These are phyloP conservation scores for Ascochyta fabae DNA, from an alignment of 2,329 filamentous ascomycete species.

Conservation along the genomic window DNA sequence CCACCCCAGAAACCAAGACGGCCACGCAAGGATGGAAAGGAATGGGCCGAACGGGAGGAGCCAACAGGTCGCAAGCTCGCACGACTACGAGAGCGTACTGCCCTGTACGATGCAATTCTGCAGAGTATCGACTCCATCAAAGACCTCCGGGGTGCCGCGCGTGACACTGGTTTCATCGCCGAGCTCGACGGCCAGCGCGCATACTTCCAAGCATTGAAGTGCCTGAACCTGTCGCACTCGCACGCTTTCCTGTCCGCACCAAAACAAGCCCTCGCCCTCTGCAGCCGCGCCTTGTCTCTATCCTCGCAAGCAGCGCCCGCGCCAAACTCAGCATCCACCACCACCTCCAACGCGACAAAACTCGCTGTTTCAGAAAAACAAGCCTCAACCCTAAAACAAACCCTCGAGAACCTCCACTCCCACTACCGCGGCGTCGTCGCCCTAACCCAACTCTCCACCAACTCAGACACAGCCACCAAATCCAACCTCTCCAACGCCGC, in stretches of 20 bases:
- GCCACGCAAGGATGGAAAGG: constrained; percentile 57
- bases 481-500: constrained; percentile 52
- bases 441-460: constrained; percentile 68
- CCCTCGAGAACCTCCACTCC: constrained; percentile 74
- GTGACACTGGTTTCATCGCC: constrained; percentile 75
- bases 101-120: constrained; percentile 87
- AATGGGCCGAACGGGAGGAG: constrained; percentile 62
- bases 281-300: constrained; percentile 73
- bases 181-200: constrained; percentile 79
- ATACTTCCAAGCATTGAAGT: constrained; percentile 92
- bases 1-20: constrained; percentile 60
- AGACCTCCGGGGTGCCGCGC: constrained; percentile 86
- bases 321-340: constrained; percentile 43
- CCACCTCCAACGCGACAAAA: constrained; percentile 49
- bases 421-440: constrained; percentile 87
- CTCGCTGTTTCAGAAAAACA: constrained; percentile 70
- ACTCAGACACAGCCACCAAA: constrained; percentile 57
- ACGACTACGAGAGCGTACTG: constrained; percentile 82
- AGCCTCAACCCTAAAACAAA: constrained; percentile 63
- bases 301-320: constrained; percentile 58
- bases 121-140: constrained; percentile 91
- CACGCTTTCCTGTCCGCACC: constrained; percentile 76
- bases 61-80: constrained; percentile 77
- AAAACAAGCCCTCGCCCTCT: constrained; percentile 83
- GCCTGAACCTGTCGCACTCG: constrained; percentile 82